Evolutionary conservation across 2,329 filamentous ascomycete genomes (phyloP).

Genomic region (Sporothrix sp.): DNA sequence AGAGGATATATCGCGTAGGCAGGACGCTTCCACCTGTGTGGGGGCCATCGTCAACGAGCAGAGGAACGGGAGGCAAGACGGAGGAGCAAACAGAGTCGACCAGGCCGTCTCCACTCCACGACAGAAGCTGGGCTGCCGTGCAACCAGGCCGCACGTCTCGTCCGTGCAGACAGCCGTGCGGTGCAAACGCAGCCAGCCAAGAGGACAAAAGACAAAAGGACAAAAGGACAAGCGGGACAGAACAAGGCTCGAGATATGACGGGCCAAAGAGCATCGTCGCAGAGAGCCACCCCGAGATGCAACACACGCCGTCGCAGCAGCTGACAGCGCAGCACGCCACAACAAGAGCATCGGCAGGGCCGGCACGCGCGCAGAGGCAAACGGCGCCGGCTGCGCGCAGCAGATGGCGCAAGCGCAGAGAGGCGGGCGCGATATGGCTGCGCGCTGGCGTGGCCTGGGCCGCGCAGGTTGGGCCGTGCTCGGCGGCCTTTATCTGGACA

Average conservation of each 20-base stretch:
- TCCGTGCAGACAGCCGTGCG: neutral
- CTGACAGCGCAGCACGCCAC: no score
- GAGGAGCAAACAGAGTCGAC: neutral
- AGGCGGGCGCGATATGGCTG: neutral
- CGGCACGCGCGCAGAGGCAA: no score
- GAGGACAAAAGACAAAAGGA: neutral
- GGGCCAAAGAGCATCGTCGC: no score
- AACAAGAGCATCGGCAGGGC: no score
- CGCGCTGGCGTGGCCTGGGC: neutral
- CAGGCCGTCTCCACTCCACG: neutral
- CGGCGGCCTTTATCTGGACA: no score
- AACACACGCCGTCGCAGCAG: no score
- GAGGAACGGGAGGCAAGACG: neutral
- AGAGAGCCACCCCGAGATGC: slow-evolving; percentile 7
- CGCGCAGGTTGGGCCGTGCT: neutral
- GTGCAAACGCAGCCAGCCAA: neutral
- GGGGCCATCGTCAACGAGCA: no score
- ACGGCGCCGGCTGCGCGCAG: neutral
- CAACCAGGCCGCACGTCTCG: no score
- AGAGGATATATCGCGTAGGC: slow-evolving; percentile 7
- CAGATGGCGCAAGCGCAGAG: neutral
- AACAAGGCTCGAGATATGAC: no score
- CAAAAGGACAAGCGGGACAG: neutral
- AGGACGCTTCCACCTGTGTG: neutral
- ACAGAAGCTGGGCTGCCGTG: slow-evolving; percentile 1